A percentile compares a stretch with the other conserved stretches of the same genome.
Evolutionary conservation across 768 basidiomycete species (phyloP).

Genomic region (Suillus tomentosus): DNA sequence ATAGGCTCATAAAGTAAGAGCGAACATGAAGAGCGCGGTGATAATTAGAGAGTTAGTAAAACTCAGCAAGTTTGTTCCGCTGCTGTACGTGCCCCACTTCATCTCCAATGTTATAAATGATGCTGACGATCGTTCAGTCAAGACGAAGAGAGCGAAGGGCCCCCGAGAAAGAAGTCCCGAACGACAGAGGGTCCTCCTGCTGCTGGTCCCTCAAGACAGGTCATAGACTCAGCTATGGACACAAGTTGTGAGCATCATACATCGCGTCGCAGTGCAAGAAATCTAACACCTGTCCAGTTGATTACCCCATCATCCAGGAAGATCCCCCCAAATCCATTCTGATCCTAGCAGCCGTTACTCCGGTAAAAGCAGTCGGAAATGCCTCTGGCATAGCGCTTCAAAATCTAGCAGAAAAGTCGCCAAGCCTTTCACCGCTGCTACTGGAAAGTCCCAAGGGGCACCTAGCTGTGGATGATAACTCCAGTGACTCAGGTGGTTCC

Average conservation of each 20-base stretch:
- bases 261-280: slow-evolving; percentile 15
- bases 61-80: not conserved
- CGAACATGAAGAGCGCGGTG: slow-evolving; percentile 17
- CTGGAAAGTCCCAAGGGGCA: not conserved
- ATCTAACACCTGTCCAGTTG: not conserved
- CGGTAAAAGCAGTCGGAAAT: not conserved
- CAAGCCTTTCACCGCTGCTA: not conserved
- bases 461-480: not conserved
- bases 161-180: not conserved
- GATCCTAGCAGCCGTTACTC: not conserved
- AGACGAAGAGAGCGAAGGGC: slow-evolving; percentile 17
- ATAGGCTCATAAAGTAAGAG: slow-evolving; percentile 26
- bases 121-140: slow-evolving; percentile 16
- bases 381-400: too few relatives aligned
- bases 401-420: not conserved
- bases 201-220: slow-evolving; percentile 8
- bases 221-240: slow-evolving; percentile 21
- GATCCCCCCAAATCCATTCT: not conserved
- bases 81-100: not conserved
- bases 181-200: not conserved
- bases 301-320: not conserved
- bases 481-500: slow-evolving; percentile 28
- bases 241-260: slow-evolving; percentile 27
- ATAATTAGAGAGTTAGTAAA: slow-evolving; percentile 27
- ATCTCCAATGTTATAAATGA: slow-evolving; percentile 14